Evolutionary conservation across 331 rosid genomes (phyloP), one percentile per base, ranked within the genome.

Genomic region (Rosa hybrid): DNA sequence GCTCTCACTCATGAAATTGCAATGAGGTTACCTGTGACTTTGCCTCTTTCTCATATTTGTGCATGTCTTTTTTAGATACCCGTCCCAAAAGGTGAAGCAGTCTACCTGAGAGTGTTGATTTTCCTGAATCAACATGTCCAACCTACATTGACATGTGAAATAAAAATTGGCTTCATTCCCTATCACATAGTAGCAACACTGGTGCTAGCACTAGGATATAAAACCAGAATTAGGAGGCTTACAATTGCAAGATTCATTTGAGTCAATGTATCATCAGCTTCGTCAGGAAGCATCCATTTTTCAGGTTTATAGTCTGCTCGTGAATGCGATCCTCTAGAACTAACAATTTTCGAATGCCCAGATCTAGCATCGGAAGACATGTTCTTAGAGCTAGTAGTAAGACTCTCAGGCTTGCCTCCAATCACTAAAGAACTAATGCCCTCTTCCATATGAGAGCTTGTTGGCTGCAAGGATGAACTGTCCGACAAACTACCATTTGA

Each of bases 91-190:
- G 88, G 83, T 91, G 98, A 57, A 96, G 84, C 76, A 96, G 76
- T 84, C 99, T 91, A 54, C 99, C 99, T 1, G 99, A 93, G 71
- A 96, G 94, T 17, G 99, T 93, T 71, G 99, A 96, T 88, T 96
- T 96, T 84, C 99, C 99, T 80, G 99, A 91, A 90, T 96, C 99
- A 83, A 96, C 99, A 82, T 96, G 99, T 53, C 99, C 99, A 83
- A 96, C 97, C 99, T 96, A 82, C 85, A 87, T 80, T 74, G 75
- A 75, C 34, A 84, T 80, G 71, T 77, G 57, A 62, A 68, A 74
- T 16, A 12, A 59, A 41, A 49, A 65, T 64, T 65, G 38, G 80
- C 41, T 49, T n/a, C 73, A 64, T 34, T 30, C 21, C 64, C 63
- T 48, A 64, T 34, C 17, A 49, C 7, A 8, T 48, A 34, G 20